phyloP scores from a whole-genome alignment of 176 grass and related monocot genomes.

The Cocos nucifera region DNA sequence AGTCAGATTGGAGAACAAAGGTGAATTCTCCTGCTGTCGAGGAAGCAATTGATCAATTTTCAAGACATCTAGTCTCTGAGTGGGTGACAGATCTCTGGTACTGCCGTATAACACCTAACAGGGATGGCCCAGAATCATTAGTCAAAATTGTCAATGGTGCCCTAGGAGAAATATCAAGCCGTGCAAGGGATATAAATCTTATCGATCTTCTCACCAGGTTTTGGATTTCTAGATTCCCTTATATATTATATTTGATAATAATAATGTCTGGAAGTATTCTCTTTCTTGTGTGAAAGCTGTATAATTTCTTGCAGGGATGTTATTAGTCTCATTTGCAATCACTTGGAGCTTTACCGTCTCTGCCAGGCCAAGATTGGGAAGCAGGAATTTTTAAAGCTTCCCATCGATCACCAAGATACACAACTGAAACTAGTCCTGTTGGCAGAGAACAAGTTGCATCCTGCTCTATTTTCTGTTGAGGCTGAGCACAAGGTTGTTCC shows the following conservation, averaged over 20 bases:
- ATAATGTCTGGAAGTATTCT: no score
- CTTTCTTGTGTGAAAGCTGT: no score
- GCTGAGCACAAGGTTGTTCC: constrained; percentile 75
- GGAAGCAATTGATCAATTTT: constrained; percentile 79
- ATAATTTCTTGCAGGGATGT: constrained; percentile 46
- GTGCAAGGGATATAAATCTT: constrained; percentile 79
- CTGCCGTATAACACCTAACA: constrained; percentile 86
- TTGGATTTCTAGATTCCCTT: background rate
- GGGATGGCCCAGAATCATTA: constrained; percentile 73
- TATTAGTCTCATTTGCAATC: constrained; percentile 63
- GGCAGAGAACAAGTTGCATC: constrained; percentile 80
- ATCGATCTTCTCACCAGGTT: constrained; percentile 88
- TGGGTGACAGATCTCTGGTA: constrained; percentile 98
- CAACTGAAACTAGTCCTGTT: constrained; percentile 70
- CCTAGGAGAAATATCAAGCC: constrained; percentile 67
- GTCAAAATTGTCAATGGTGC: constrained; percentile 47
- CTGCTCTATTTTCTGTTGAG: constrained; percentile 59
- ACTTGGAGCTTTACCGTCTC: constrained; percentile 78
- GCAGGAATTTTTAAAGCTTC: constrained; percentile 60
- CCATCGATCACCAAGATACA: constrained; percentile 51
- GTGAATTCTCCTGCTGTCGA: constrained; percentile 86
- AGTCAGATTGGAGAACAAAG: constrained; percentile 59
- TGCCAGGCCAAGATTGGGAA: constrained; percentile 87
- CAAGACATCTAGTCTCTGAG: constrained; percentile 72
- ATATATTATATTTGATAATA: no score